Evolutionary conservation across 495 filamentous ascomycete genomes (phyloP), one percentile per base, ranked within the genome.

Genomic region (Tuber indicum): DNA sequence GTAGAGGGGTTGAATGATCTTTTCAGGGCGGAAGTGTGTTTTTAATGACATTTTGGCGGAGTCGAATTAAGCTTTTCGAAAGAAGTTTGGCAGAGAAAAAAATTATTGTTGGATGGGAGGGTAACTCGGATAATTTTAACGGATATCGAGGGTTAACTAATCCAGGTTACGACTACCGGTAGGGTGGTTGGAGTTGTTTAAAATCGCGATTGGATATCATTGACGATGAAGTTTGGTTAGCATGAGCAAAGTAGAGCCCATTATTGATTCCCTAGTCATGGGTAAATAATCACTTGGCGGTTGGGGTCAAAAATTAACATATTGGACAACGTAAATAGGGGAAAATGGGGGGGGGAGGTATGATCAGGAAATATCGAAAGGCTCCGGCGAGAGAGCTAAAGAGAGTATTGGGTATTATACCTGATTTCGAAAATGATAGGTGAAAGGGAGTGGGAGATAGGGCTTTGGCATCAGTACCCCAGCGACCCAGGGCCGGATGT

Each of bases 1-100:
- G 84, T 95, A 97, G 70, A 98, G 94, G 49, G 96, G 96, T 80
- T 94, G 93, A 70, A 99, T 93, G 41, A 92, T 90, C 76, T 91
- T 89, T 77, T 86, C 87, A 74, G 91, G 88, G 84, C 94, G 92
- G 84, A 97, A 99, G 62, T 96, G 96, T 41, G 94, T 98, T 87
- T 93, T 91, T 62, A 83, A 66, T n/a, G 75, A 76, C 39, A 74
- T 76, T 71, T 75, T 71, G 8, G 58, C 71, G 49, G 78, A 66
- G 58, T 66, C 4, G n/a, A 17, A 32, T 66, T 66, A 66, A 66
- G 32, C 26, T 66, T 66, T 66, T 36, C 3, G 14, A 36, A 36
- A 32, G 26, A 36, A 66, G 36, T 17, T 66, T 36, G 9, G 58
- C 32, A 26, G 4, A 26, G 16, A 36, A 12, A 36, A 16, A 66